Percentiles rank a stretch among this genome's conserved stretches.
Conservation (phyloP, 805 yeast genomes). For the Wickerhamomyces ciferrii region DNA sequence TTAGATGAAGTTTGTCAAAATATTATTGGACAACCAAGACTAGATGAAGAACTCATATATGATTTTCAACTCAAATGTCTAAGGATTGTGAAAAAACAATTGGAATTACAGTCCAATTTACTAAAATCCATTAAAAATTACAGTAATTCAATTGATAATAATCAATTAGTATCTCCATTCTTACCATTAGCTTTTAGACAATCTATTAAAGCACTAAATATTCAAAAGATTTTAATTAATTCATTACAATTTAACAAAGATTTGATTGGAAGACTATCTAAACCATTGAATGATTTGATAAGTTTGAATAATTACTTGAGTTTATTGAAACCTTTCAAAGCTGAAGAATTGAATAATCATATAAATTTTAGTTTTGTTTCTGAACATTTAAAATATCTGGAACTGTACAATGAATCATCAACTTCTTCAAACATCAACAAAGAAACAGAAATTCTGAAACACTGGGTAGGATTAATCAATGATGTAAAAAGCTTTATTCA, state of each 20-base stretch:
- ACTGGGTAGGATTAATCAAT: conserved; percentile 19
- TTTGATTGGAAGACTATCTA: conserved; percentile 16
- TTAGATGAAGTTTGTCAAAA: conserved; percentile 25
- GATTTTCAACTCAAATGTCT: conserved; percentile 36
- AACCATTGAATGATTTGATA: conserved; percentile 21
- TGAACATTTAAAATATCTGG: conserved; percentile 5
- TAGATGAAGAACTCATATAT: conserved; percentile 24
- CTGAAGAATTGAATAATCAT: conserved; percentile 18
- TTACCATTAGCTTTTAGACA: conserved; percentile 25
- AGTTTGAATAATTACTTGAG: conserved; percentile 20
- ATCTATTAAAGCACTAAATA: conserved; percentile 18
- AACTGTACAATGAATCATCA: not conserved
- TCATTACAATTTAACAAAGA: conserved; percentile 22
- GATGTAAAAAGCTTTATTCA: conserved; percentile 12
- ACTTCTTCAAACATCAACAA: not conserved
- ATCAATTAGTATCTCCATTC: conserved; percentile 17
- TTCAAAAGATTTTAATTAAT: conserved; percentile 22
- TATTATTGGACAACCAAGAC: not conserved
- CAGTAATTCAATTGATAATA: conserved; percentile 19
- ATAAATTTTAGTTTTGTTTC: conserved; percentile 16
- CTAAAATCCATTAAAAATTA: conserved; percentile 9
- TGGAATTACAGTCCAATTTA: conserved; percentile 8
- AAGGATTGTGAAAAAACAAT: conserved; percentile 28
- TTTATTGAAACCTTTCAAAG: conserved; percentile 23
- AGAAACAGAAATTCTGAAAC: conserved; percentile 1